Evolutionary conservation across 768 basidiomycete species (phyloP), one percentile per base, ranked within the genome.

Genomic region (Hypsizygus marmoreus): DNA sequence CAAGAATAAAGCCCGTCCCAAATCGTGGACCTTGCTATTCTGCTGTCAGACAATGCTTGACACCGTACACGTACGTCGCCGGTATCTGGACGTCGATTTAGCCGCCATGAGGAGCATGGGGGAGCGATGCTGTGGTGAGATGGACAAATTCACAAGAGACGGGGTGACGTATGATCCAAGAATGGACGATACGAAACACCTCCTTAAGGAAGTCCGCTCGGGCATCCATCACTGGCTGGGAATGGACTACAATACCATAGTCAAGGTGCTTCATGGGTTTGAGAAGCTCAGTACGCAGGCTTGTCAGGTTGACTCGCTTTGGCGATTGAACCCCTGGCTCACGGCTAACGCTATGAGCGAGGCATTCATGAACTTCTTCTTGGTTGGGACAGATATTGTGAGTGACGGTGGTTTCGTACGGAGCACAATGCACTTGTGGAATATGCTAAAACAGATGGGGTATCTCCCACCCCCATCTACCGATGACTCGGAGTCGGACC

Each of bases 391-490:
- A 11, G 38, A 20, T n/a, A 30, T 40, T 17, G 25, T 32, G 30
- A 26, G 29, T 23, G 28, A 30, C n/a, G 30, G 28, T 16, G 46
- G 46, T n/a, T 47, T 47, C 39, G 39, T 47, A 8, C 46, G 41
- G 22, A 47, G 46, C 24, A 39, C 46, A 14, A 41, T 47, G 29
- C 39, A 40, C n/a, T 16, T 47, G 17, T 40, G 46, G 46, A 47
- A 47, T 26, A 33, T 41, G 46, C 39, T 47, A 6, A 40, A 35
- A 11, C 46, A 47, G 16, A 47, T 30, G 9, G 46, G 46, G n/a
- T n/a, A n/a, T n/a, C n/a, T n/a, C n/a, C n/a, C n/a, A n/a, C n/a
- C n/a, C n/a, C 20, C 46, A 40, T n/a, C 46, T 47, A 9, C 46
- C 23, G 11, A 22, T 16, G 16, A 9, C 20, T 3, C 28, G 20